Percentiles rank a stretch among this genome's conserved stretches.
phyloP scores from a whole-genome alignment of 2,329 filamentous ascomycete genomes.

The Geosmithia flava region DNA sequence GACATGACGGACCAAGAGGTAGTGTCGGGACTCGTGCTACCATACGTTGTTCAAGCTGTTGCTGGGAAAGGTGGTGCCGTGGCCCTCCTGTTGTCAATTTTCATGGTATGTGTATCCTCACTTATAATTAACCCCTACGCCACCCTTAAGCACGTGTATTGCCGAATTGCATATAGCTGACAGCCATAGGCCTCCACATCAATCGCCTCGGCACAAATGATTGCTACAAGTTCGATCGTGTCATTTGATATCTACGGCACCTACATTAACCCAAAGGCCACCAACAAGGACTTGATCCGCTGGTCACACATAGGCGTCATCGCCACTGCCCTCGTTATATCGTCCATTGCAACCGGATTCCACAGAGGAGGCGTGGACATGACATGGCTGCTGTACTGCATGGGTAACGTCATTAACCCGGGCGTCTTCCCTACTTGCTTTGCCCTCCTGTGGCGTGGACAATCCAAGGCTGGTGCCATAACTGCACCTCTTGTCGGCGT shows the following conservation, averaged over 20 bases:
- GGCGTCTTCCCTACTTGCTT: slow-evolving; percentile 41
- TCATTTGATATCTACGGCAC: slow-evolving; percentile 40
- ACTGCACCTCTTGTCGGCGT: slow-evolving; percentile 36
- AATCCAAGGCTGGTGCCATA: slow-evolving; percentile 35
- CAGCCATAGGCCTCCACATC: slow-evolving; percentile 40
- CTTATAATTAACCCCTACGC: too few relatives aligned
- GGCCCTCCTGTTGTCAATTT: slow-evolving; percentile 55
- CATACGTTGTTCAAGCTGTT: slow-evolving; percentile 56
- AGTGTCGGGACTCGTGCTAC: slow-evolving; percentile 55
- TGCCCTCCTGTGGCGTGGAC: slow-evolving; percentile 37
- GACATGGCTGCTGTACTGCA: slow-evolving; percentile 36
- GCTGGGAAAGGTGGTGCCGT: slow-evolving; percentile 59
- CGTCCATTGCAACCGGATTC: slow-evolving; percentile 36
- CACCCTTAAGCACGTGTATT: too few relatives aligned
- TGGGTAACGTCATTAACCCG: slow-evolving; percentile 28
- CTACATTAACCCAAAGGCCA: slow-evolving; percentile 32
- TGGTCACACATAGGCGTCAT: slow-evolving; percentile 40
- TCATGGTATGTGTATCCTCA: slow-evolving; percentile 39
- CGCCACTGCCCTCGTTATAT: slow-evolving; percentile 36
- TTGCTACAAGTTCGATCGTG: slow-evolving; percentile 39
- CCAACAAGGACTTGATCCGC: slow-evolving; percentile 34
- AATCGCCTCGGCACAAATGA: slow-evolving; percentile 37
- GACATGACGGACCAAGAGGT: slow-evolving; percentile 48
- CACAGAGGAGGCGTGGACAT: slow-evolving; percentile 41
- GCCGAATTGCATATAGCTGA: too few relatives aligned